Base-by-base conservation (phyloP, 1,139 yeast species). In the Meyerozyma sp. region DNA sequence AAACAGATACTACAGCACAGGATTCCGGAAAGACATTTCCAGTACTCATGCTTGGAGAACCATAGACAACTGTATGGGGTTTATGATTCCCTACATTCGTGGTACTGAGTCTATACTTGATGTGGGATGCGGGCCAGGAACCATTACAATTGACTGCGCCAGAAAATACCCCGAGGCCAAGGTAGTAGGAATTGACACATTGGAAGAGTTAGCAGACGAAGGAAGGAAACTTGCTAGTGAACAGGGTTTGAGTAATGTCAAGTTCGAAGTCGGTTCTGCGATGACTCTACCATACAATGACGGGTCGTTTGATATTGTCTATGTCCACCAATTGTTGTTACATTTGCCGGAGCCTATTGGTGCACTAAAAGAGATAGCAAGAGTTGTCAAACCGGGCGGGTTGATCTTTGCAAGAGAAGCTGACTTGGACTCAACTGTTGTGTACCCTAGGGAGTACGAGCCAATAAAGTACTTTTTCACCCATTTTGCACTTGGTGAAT, bases 81-180 rank as follows among this genome's bases (percentile, higher is more conserved):
- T 57, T 47, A 44, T 66, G 40, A 46, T 66, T 18, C 63, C 65
- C 2, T 54, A 59, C 27, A 44, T 70, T 39, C 54, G 62, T 44
- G 56, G 62, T 5, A 51, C 55, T 34, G 53, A 54, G 41, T 49
- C 52, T 35, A 54, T 69, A n/a, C 58, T 70, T 18, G 75, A 70
- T 48, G 68, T 69, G 13, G 76, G 76, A 2, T 64, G 67, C 47
- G 75, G 75, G 0, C 75, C 75, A 2, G 75, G 73, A 1, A 56
- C 73, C 16, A 70, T 70, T 40, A 65, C 71, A 10, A 46, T 58
- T 14, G 73, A 66, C 44, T 49, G 67, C 35, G 71, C 68, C n/a
- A 48, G 53, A 36, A 61, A 65, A 45, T 51, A 65, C 7, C 52
- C 59, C 3, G 29, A 47, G 11, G 69, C 69, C 26, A 50, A 49